A percentile compares a stretch with the other conserved stretches of the same genome.
Conservation (phyloP, 495 filamentous ascomycete genomes). For the Talaromyces trachyspermus region DNA sequence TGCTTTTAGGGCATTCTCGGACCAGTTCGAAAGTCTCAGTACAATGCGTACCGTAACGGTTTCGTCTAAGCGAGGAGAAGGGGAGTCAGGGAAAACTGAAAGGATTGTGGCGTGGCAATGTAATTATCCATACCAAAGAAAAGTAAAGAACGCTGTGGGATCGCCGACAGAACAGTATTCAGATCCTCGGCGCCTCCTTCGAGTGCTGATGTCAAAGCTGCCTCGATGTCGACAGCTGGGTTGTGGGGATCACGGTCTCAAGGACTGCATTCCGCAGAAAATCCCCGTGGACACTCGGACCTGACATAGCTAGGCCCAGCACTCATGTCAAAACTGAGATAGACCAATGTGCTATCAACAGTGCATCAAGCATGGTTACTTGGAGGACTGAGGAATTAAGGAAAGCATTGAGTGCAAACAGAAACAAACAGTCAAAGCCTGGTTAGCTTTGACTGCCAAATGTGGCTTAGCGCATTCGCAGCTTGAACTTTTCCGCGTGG, state of each 20-base stretch:
- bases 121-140: slow-evolving; percentile 59
- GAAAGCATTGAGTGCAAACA: too few species aligned
- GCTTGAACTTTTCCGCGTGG: too few species aligned
- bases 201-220: slow-evolving; percentile 43
- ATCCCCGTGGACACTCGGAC: slow-evolving; percentile 40
- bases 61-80: slow-evolving; percentile 77
- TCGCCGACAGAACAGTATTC: slow-evolving; percentile 38
- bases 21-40: slow-evolving; percentile 57
- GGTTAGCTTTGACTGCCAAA: slow-evolving; percentile 1
- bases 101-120: slow-evolving; percentile 12
- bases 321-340: slow-evolving; percentile 1
- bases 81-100: slow-evolving; percentile 23
- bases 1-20: slow-evolving; percentile 49
- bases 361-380: background rate
- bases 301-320: slow-evolving; percentile 35
- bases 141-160: slow-evolving; percentile 46
- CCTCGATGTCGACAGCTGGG: slow-evolving; percentile 57
- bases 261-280: slow-evolving; percentile 68
- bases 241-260: slow-evolving; percentile 67
- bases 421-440: background rate
- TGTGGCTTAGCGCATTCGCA: too few species aligned
- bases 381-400: too few species aligned
- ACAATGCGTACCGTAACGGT: slow-evolving; percentile 64
- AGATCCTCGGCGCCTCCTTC: slow-evolving; percentile 40
- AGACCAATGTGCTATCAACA: background rate